Conservation (phyloP, 1,284 basidiomycete genomes). For the Leucoagaricus sp. region DNA sequence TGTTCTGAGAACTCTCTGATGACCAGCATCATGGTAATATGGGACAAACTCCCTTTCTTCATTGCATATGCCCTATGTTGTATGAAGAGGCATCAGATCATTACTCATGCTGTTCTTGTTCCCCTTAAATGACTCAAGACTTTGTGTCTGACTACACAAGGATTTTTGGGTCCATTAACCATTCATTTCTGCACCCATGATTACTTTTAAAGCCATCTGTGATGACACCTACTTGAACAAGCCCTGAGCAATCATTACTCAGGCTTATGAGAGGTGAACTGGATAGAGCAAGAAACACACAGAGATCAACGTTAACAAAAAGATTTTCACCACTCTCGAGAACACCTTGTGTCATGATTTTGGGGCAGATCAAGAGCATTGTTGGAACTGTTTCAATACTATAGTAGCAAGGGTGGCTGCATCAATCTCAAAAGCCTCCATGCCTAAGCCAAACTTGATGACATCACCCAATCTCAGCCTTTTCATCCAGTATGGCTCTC, state of each 20-base stretch:
- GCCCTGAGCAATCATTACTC: conserved; percentile 92
- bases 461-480: conserved; percentile 53
- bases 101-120: conserved; percentile 85
- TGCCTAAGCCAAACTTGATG: conserved; percentile 53
- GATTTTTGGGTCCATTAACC: conserved; percentile 90
- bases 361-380: conserved; percentile 46
- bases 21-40: conserved; percentile 51
- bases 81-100: conserved; percentile 79
- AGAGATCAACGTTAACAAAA: conserved; percentile 78
- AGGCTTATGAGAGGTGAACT: conserved; percentile 89
- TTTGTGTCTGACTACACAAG: conserved; percentile 88
- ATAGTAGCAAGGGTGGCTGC: conserved; percentile 46
- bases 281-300: conserved; percentile 96
- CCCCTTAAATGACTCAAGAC: conserved; percentile 87
- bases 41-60: conserved; percentile 67
- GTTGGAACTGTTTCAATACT: conserved; percentile 59
- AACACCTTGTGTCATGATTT: conserved; percentile 64
- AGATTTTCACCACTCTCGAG: conserved; percentile 68
- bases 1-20: conserved; percentile 66
- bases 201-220: conserved; percentile 88
- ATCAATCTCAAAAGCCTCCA: conserved; percentile 44
- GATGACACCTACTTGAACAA: conserved; percentile 98
- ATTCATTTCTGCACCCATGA: conserved; percentile 94
- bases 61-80: conserved; percentile 91
- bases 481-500: conserved; percentile 43